Conservation (phyloP, 306 rosid species). For the Elaeagnus macrophylla region DNA sequence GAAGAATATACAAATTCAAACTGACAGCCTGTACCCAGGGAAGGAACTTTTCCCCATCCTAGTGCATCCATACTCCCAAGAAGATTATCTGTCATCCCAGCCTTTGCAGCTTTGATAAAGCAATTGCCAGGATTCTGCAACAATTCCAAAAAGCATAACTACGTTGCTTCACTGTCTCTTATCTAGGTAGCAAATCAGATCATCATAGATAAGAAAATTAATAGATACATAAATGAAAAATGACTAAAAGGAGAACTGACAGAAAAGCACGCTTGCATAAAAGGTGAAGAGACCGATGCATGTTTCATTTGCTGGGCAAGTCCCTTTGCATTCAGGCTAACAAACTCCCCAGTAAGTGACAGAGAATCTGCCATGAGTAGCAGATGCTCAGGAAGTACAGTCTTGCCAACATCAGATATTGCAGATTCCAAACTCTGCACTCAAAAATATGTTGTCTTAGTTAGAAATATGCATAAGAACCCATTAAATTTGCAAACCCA, state of each 20-base stretch:
- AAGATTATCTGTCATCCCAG: constrained; percentile 53
- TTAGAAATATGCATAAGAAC: constrained; percentile 10
- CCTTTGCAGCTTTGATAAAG: constrained; percentile 87
- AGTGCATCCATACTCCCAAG: constrained; percentile 68
- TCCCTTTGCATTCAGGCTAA: constrained; percentile 77
- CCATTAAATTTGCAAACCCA: constrained; percentile 15
- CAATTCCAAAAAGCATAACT: constrained; percentile 25
- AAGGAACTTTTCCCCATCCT: constrained; percentile 78
- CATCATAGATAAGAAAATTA: background rate
- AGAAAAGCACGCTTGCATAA: constrained; percentile 90
- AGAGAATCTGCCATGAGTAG: constrained; percentile 60
- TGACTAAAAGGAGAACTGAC: constrained; percentile 46
- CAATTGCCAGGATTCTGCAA: constrained; percentile 74
- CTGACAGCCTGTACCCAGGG: constrained; percentile 69
- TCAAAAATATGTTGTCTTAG: constrained; percentile 17
- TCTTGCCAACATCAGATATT: constrained; percentile 65
- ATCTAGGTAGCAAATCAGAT: background rate
- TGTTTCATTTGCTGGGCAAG: constrained; percentile 51
- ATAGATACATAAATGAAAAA: constrained; percentile 3
- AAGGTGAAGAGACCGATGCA: constrained; percentile 64
- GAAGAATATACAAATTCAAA: constrained; percentile 59
- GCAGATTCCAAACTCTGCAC: constrained; percentile 69
- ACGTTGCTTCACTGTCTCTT: constrained; percentile 5
- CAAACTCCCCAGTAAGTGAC: constrained; percentile 81
- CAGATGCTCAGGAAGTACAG: constrained; percentile 69